Evolutionary conservation across 176 grass and related monocot genomes (phyloP).

Genomic region (Oryza meridionalis): DNA sequence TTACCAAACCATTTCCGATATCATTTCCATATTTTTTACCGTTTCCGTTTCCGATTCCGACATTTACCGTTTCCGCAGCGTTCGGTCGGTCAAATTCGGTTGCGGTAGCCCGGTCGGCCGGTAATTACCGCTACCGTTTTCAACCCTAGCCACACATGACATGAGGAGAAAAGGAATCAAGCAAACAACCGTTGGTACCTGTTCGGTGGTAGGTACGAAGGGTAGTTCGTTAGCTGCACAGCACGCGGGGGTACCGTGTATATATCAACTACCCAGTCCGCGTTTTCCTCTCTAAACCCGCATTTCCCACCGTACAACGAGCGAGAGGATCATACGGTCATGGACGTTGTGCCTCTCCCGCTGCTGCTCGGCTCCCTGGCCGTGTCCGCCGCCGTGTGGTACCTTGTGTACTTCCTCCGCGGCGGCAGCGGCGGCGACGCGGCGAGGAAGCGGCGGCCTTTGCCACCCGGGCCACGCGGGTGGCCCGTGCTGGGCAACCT

Average conservation of each 20-base stretch:
- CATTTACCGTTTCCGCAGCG: too few species aligned
- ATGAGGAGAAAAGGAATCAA: too few species aligned
- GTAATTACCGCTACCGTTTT: too few species aligned
- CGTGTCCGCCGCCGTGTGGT: neutral
- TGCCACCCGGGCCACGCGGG: constrained; percentile 63
- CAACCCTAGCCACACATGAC: too few species aligned
- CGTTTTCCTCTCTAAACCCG: too few species aligned
- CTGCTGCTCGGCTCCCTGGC: constrained; percentile 3
- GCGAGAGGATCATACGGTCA: neutral
- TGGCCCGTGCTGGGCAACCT: constrained; percentile 89
- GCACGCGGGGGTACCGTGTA: neutral
- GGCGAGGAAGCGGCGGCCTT: neutral
- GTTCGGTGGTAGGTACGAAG: neutral
- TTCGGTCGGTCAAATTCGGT: too few species aligned
- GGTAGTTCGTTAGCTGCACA: neutral
- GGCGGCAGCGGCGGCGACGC: too few species aligned
- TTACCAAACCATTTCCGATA: too few species aligned
- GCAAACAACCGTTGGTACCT: neutral
- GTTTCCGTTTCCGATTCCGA: too few species aligned
- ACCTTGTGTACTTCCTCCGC: neutral
- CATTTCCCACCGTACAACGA: neutral
- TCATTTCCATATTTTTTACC: too few species aligned
- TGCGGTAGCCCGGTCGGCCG: too few species aligned
- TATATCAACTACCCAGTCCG: neutral
- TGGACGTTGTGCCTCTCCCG: neutral